Evolutionary conservation across 768 basidiomycete genomes (phyloP).

Genomic region (Exsudoporus frostii): DNA sequence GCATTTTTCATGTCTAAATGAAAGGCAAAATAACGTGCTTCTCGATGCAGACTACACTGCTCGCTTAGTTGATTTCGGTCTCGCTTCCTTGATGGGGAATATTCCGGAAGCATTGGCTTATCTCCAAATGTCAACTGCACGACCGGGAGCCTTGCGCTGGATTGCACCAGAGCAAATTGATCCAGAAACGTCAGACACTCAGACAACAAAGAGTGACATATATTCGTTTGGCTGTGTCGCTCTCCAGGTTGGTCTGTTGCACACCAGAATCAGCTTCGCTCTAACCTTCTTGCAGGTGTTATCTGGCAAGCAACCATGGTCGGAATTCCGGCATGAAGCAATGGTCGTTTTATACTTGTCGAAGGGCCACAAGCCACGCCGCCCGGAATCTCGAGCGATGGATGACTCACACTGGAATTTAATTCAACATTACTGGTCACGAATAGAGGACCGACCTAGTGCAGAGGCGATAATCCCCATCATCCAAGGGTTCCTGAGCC

Average conservation of each 20-base stretch:
- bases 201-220: conserved; percentile 13
- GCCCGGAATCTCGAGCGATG: neutral
- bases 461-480: neutral
- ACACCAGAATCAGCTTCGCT: accelerated
- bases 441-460: neutral
- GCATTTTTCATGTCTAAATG: neutral
- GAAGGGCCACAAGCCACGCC: neutral
- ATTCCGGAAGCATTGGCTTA: conserved; percentile 2
- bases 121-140: conserved; percentile 26
- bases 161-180: conserved; percentile 36
- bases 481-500: neutral
- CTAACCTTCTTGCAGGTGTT: conserved; percentile 18
- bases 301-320: conserved; percentile 15
- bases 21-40: conserved; percentile 17
- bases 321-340: neutral
- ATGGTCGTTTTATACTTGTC: conserved; percentile 5
- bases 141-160: conserved; percentile 38
- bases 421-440: conserved; percentile 4
- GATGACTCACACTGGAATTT: conserved; percentile 4
- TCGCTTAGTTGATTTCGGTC: conserved; percentile 43
- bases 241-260: conserved; percentile 18
- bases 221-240: conserved; percentile 31
- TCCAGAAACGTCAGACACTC: conserved; percentile 1
- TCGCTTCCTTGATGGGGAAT: conserved; percentile 25
- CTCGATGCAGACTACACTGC: conserved; percentile 27